Conservation (phyloP, 2,329 filamentous ascomycete species). For the Polytolypa hystricis region DNA sequence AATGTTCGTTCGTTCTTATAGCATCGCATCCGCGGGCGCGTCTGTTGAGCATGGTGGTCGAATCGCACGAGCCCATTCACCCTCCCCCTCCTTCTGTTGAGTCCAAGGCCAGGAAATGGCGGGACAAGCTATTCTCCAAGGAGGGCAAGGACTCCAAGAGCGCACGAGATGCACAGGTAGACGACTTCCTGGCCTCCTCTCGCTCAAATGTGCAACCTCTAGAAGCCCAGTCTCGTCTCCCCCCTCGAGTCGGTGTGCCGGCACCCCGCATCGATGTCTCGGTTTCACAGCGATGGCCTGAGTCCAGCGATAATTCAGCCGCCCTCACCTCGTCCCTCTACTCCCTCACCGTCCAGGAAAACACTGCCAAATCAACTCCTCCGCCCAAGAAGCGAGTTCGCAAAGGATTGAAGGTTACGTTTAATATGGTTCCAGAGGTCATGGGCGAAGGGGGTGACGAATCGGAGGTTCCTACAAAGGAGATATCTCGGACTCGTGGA, state of each 20-base stretch:
- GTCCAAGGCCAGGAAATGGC: conserved; percentile 30
- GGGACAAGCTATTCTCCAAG: conserved; percentile 39
- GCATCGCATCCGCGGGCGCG: neutral
- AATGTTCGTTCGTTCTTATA: conserved; percentile 2
- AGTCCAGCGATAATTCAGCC: conserved; percentile 18
- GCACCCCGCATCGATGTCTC: conserved; percentile 27
- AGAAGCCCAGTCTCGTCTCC: conserved; percentile 1
- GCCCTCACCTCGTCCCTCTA: conserved; percentile 11
- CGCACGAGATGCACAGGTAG: conserved; percentile 37
- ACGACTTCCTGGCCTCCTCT: conserved; percentile 48
- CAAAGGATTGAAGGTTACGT: conserved; percentile 64
- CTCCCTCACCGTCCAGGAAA: conserved; percentile 11
- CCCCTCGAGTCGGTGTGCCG: conserved; percentile 14
- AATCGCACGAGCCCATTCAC: conserved; percentile 7
- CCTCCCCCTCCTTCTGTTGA: conserved; percentile 7
- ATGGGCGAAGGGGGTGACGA: conserved; percentile 92
- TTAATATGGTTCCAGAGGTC: conserved; percentile 63
- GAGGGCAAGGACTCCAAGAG: conserved; percentile 25
- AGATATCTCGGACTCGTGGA: conserved; percentile 39
- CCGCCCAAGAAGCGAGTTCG: conserved; percentile 33
- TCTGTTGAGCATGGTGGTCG: conserved; percentile 10
- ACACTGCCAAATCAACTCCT: conserved; percentile 16
- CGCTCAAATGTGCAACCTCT: conserved; percentile 25
- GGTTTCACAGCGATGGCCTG: conserved; percentile 22
- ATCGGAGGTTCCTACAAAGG: conserved; percentile 57